phyloP scores from a whole-genome alignment of 768 basidiomycete genomes.

The Crucibulum laeve region DNA sequence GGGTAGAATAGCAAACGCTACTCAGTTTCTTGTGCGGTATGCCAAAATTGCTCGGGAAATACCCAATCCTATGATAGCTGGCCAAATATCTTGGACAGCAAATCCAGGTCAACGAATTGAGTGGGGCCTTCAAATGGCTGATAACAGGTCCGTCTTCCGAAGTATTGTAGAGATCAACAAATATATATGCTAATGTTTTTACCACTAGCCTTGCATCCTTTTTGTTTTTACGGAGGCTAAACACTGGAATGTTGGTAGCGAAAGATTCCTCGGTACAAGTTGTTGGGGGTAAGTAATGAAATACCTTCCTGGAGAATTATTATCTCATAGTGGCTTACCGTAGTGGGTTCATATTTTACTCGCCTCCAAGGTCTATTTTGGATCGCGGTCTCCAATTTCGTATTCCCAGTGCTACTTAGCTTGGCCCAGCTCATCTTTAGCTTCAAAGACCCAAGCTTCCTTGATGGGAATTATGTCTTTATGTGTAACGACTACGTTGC shows the following conservation, averaged over 20 bases:
- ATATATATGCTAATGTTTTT: no score
- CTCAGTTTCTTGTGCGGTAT: conserved; percentile 14
- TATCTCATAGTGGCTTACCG: conserved; percentile 5
- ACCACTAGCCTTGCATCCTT: neutral
- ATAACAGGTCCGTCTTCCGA: conserved; percentile 22
- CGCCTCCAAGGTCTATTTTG: conserved; percentile 27
- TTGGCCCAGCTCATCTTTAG: conserved; percentile 25
- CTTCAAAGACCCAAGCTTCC: conserved; percentile 15
- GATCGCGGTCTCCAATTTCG: conserved; percentile 31
- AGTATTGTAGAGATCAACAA: no score
- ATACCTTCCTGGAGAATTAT: conserved; percentile 8
- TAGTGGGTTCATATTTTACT: conserved; percentile 8
- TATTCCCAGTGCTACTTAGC: conserved; percentile 31
- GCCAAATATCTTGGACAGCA: neutral
- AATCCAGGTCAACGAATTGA: conserved; percentile 9
- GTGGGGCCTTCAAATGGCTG: conserved; percentile 27
- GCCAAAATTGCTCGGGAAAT: neutral
- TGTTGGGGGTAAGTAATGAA: conserved; percentile 1
- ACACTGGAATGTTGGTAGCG: conserved; percentile 21
- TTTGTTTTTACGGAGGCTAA: conserved; percentile 10
- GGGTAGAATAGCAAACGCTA: conserved; percentile 19
- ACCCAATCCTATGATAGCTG: neutral
- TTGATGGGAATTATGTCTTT: conserved; percentile 17
- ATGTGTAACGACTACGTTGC: conserved; percentile 18
- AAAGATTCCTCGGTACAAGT: conserved; percentile 12